Evolutionary conservation across 2,329 filamentous ascomycete genomes (phyloP).

Genomic region (Sphaerulina vaccinii): DNA sequence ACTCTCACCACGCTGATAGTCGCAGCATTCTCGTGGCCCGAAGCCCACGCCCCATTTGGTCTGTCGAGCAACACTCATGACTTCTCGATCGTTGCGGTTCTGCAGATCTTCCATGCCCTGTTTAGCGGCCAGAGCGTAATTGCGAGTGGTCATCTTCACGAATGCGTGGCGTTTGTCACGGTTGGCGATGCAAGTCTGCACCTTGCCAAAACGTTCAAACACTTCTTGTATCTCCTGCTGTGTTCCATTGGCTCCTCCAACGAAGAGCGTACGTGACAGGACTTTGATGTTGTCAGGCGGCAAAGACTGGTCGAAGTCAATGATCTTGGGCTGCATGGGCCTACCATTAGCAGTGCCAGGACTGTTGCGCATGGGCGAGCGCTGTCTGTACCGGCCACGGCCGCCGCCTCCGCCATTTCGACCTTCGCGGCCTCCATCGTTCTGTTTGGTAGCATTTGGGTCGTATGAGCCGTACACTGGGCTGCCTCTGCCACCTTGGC

Average conservation of each 20-base stretch:
- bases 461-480: slow-evolving; percentile 73
- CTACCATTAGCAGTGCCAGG: slow-evolving; percentile 51
- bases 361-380: slow-evolving; percentile 70
- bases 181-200: slow-evolving; percentile 98
- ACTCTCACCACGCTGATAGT: slow-evolving; percentile 89
- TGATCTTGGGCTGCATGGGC: slow-evolving; percentile 63
- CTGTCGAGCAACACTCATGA: slow-evolving; percentile 65
- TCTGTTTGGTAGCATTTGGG: slow-evolving; percentile 36
- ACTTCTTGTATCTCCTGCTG: slow-evolving; percentile 79
- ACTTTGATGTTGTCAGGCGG: slow-evolving; percentile 83
- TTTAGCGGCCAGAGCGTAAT: slow-evolving; percentile 80
- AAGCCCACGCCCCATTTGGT: slow-evolving; percentile 98
- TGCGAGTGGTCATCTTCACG: slow-evolving; percentile 93
- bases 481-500: slow-evolving; percentile 59
- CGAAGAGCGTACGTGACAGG: slow-evolving; percentile 89
- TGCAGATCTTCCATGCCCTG: slow-evolving; percentile 92
- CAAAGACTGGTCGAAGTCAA: slow-evolving; percentile 75
- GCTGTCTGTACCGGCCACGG: slow-evolving; percentile 76
- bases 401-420: slow-evolving; percentile 43
- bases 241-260: slow-evolving; percentile 79
- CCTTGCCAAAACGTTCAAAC: slow-evolving; percentile 78
- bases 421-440: slow-evolving; percentile 23
- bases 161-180: slow-evolving; percentile 97
- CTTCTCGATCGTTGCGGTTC: slow-evolving; percentile 67
- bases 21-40: slow-evolving; percentile 92